Evolutionary conservation across 2,329 filamentous ascomycete genomes (phyloP).

Genomic region (Ophiocordyceps unilateralis): DNA sequence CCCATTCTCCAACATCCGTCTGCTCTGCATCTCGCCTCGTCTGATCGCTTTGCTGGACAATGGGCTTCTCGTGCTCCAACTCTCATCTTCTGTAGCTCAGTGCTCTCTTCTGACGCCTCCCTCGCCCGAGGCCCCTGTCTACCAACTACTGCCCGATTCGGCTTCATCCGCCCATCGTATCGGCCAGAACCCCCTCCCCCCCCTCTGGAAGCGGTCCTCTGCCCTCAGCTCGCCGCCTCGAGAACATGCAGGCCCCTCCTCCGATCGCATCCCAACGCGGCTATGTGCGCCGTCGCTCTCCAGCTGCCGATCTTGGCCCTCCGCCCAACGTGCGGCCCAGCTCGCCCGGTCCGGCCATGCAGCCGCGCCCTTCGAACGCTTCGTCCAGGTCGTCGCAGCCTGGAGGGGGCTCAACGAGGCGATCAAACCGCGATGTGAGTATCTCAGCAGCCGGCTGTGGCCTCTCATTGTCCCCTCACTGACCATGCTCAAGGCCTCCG

Average conservation of each 20-base stretch:
- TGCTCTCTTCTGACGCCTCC: not conserved
- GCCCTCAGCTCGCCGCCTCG: not conserved
- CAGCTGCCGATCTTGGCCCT: slow-evolving; percentile 42
- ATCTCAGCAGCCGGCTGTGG: too few species aligned
- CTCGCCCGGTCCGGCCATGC: slow-evolving; percentile 42
- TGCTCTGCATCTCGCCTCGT: not conserved
- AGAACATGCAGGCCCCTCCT: slow-evolving; percentile 26
- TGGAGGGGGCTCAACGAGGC: slow-evolving; percentile 11
- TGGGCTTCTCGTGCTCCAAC: not conserved
- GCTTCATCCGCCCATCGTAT: too few species aligned
- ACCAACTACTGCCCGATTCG: too few species aligned
- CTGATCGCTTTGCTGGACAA: not conserved
- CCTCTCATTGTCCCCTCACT: slow-evolving; percentile 2
- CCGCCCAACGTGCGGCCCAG: slow-evolving; percentile 40
- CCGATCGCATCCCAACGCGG: slow-evolving; percentile 26
- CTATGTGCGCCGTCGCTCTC: slow-evolving; percentile 41
- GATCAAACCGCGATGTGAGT: slow-evolving; percentile 17
- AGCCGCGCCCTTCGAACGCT: slow-evolving; percentile 45
- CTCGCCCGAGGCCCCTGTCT: too few species aligned
- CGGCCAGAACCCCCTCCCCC: too few species aligned
- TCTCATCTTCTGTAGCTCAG: not conserved
- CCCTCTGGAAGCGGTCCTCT: not conserved
- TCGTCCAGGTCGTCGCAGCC: slow-evolving; percentile 45
- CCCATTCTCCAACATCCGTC: not conserved
- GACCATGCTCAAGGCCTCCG: slow-evolving; percentile 14